Conservation (phyloP, 1,284 basidiomycete genomes). For the Cutaneotrichosporon daszewskae region DNA sequence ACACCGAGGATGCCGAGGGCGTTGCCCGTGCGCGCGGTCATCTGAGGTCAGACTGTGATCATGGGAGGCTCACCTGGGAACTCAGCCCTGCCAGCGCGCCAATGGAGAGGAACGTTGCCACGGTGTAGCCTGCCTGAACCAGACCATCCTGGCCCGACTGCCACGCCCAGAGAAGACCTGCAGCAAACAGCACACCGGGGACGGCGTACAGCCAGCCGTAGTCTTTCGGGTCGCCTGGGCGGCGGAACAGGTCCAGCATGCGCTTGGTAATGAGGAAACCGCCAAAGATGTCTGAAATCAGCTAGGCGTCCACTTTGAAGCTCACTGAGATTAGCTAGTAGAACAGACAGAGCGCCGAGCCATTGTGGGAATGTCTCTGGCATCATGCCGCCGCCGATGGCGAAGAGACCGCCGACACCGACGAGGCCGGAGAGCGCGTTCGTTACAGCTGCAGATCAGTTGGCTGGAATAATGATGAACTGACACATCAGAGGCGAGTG, state of each 20-base stretch:
- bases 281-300: constrained; percentile 59
- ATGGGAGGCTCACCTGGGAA: constrained; percentile 23
- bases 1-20: constrained; percentile 77
- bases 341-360: constrained; percentile 69
- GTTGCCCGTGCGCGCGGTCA: constrained; percentile 73
- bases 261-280: constrained; percentile 78
- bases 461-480: constrained; percentile 1
- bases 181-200: constrained; percentile 70
- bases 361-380: constrained; percentile 71
- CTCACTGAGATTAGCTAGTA: constrained; percentile 65
- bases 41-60: constrained; percentile 46
- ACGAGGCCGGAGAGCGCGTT: constrained; percentile 57
- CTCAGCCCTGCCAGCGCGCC: constrained; percentile 49
- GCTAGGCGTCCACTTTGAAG: neutral
- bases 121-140: constrained; percentile 74
- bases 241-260: constrained; percentile 85
- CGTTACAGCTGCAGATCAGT: constrained; percentile 31
- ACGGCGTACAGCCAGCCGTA: constrained; percentile 73
- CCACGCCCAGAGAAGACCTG: constrained; percentile 70
- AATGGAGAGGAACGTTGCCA: constrained; percentile 74
- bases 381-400: constrained; percentile 80
- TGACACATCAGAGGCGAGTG: constrained; percentile 54
- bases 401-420: constrained; percentile 74
- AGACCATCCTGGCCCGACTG: constrained; percentile 76
- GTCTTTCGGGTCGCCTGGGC: constrained; percentile 74